Evolutionary conservation across 75 land plant genomes (phyloP), one percentile per base, ranked within the genome.

Genomic region (Selaginella tamariscina): DNA sequence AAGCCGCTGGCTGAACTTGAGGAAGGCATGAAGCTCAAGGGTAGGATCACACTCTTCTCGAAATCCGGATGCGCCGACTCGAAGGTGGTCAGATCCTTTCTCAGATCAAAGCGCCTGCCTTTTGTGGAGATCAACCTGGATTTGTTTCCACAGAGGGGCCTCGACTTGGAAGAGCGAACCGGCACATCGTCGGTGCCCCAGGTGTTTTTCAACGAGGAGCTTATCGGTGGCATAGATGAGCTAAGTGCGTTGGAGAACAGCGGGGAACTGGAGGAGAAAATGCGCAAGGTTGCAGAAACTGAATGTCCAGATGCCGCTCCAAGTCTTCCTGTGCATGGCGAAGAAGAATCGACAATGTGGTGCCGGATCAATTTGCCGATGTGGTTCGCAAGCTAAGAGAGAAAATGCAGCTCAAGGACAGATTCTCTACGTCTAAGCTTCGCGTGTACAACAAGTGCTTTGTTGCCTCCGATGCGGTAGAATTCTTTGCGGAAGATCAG

Each of bases 401-500:
- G 24, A 32, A 66, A 26, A 56, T 88, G 66, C 65, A 70, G 29
- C 71, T 82, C 15, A 85, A 80, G 72, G 92, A 88, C 56, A 71
- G 86, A 1, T 88, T 83, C 69, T 77, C 78, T 28, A 83, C 78
- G 56, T 77, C 78, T 28, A 83, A 81, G 56, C 82, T 83, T 81
- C 72, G 92, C 26, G 65, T 79, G 62, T 83, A 77, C 56, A 83
- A 68, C 70, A 83, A 67, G 70, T 86, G 86, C 67, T 88, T 88
- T 66, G 44, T 82, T 30, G 92, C 83, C 22, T 81, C 92, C 31
- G 88, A 88, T 68, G 92, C 88, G 54, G 83, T 86, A 56, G 85
- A 86, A 72, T 81, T 88, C 72, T 39, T 88, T 29, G 71, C 89
- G 66, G 86, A 88, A 54, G 92, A 88, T 76, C 92, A 86, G 27